phyloP scores from a whole-genome alignment of 2,329 filamentous ascomycete genomes.

The Botrytis squamosa region DNA sequence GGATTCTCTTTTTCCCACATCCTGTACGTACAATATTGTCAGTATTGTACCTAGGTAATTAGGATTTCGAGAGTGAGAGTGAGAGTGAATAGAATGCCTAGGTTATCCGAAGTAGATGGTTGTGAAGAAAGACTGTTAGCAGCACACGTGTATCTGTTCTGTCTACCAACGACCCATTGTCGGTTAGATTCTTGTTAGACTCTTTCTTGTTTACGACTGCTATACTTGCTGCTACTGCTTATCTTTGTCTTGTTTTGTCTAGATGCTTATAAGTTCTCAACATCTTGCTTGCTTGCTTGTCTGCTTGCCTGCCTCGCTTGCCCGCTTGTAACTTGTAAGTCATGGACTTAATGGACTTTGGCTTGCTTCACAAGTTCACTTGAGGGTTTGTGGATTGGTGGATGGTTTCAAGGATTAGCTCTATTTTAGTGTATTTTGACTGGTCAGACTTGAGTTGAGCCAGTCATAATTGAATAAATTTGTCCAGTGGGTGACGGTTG shows the following conservation, averaged over 20 bases:
- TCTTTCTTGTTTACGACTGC: neutral
- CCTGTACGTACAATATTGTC: neutral
- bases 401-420: neutral
- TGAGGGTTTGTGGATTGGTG: neutral
- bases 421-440: conserved; percentile 2
- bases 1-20: neutral
- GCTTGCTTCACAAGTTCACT: neutral
- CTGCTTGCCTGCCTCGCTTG: neutral
- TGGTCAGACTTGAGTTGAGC: neutral
- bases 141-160: neutral
- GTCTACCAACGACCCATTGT: neutral
- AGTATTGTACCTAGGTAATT: neutral
- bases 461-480: neutral
- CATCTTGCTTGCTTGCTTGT: neutral
- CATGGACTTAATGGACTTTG: neutral
- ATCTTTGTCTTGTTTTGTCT: neutral
- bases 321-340: too few species aligned
- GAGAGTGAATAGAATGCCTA: neutral
- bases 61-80: neutral
- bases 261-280: neutral
- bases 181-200: neutral
- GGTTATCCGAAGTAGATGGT: neutral
- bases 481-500: neutral
- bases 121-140: neutral
- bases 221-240: neutral